Evolutionary conservation across 495 filamentous ascomycete species (phyloP), one percentile per base, ranked within the genome.

Genomic region (Margaritispora aquatica): DNA sequence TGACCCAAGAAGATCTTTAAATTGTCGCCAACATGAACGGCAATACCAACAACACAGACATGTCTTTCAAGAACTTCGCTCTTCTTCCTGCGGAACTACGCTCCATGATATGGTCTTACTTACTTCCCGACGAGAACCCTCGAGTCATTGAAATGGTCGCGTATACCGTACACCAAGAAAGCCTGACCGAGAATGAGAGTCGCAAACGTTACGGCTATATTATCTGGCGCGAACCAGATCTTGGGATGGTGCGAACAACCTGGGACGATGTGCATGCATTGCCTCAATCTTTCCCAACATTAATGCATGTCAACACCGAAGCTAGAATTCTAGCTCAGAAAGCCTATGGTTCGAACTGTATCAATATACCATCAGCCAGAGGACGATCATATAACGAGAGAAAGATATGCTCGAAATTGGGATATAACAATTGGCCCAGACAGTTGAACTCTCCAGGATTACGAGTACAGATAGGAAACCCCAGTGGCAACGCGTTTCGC

Each of bases 31-130:
- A 15, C 29, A 15, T 34, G 5, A 7, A 34, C 7, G 29, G 15
- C 7, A 7, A 5, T 34, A 15, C 29, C 5, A 34, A 34, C 15
- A 34, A 5, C 29, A 34, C 7, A 34, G 15, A 15, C 15, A 34
- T 34, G 29, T 34, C 29, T 7, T 34, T 34, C 29, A 15, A 34
- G 29, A 7, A 36, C 8, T 56, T 56, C 38, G 19, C 19, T 21
- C 17, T 2, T 13, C 36, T 56, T 15, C 54, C 54, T 2, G 23
- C 46, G 19, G 54, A 56, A n/a, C 22, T 56, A 11, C n/a, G 54
- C 2, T 11, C 46, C 34, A 56, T 44, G 71, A 56, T 56, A 8
- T 56, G 54, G 54, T 15, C 19, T 24, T 17, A 23, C 22, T 41
- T 17, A 4, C 54, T 56, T 3, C 54, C 54, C 1, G 34, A n/a